Base-by-base conservation (phyloP, 2,329 filamentous ascomycete species). In the Arthrobotrys iridis region DNA sequence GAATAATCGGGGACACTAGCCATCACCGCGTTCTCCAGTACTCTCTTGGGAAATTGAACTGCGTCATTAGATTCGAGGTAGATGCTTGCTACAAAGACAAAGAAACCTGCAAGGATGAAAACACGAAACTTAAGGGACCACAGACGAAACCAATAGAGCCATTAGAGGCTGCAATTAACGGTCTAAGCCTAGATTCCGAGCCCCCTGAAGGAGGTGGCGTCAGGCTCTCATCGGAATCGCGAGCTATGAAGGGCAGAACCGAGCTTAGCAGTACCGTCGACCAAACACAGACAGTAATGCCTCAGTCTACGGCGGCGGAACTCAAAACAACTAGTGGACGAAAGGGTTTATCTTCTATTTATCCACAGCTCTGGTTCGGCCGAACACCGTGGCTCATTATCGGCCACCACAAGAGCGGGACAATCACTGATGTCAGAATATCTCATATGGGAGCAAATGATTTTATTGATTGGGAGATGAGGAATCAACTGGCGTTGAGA, bases 41-140 rank as follows among this genome's bases (percentile, higher is more conserved):
- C 46, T 52, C 73, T 0, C 70, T 81, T 8, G 80, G 79, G 10
- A 77, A 71, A 1, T 72, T 80, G 13, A 77, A 77, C 13, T 79
- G 78, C 52, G 70, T 81, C 15, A 77, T 82, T 18, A 77, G 78
- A 28, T 80, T 78, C 67, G 81, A 81, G 55, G 79, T 78, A 13
- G 81, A 81, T 78, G 80, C 78, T 33, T 80, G 71, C 70, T 62
- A 65, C 48, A 18, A 64, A 18, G n/a, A 45, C 11, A 24, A 45
- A 24, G 22, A n/a, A 26, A 30, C n/a, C n/a, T 10, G 35, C 20
- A 6, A 20, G 4, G 52, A 18, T n/a, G 55, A 28, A 37, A 40
- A 24, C 4, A 45, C 15, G 24, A 11, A 41, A 18, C n/a, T n/a
- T n/a, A n/a, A n/a, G n/a, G n/a, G n/a, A n/a, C n/a, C n/a, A n/a